Conservation (phyloP, 2,329 filamentous ascomycete species). For the Fusarium hostae region DNA sequence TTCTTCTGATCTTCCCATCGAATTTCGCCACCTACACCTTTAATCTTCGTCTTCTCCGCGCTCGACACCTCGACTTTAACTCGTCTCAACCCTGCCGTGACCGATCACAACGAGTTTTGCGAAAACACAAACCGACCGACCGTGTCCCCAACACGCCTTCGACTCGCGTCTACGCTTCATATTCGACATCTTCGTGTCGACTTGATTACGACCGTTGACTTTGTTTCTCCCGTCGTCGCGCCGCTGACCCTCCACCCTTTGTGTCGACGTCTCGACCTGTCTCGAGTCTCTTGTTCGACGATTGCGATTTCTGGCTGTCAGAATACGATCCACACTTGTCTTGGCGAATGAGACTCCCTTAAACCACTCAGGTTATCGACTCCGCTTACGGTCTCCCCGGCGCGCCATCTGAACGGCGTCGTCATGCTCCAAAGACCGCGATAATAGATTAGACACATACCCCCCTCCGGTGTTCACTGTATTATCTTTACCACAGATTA, state of each 20-base stretch:
- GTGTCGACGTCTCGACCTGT: slow-evolving; percentile 21
- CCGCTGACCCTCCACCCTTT: slow-evolving; percentile 37
- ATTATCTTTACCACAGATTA: slow-evolving; percentile 63
- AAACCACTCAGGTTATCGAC: slow-evolving; percentile 36
- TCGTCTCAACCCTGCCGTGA: slow-evolving; percentile 44
- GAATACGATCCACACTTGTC: neutral
- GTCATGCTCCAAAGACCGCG: slow-evolving; percentile 68
- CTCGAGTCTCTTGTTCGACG: slow-evolving; percentile 31
- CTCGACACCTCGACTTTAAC: slow-evolving; percentile 41
- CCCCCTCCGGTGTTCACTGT: slow-evolving; percentile 48
- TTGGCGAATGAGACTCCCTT: slow-evolving; percentile 41
- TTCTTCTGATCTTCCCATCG: slow-evolving; percentile 14
- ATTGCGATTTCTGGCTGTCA: slow-evolving; percentile 28
- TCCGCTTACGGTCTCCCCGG: slow-evolving; percentile 40
- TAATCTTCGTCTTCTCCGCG: slow-evolving; percentile 37
- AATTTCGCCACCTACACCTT: slow-evolving; percentile 18
- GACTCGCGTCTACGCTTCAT: slow-evolving; percentile 33
- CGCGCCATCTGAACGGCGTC: slow-evolving; percentile 61
- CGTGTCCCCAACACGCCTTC: slow-evolving; percentile 38
- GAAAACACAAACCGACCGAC: slow-evolving; percentile 45
- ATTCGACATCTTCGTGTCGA: slow-evolving; percentile 23
- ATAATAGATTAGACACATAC: slow-evolving; percentile 60
- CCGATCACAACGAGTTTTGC: slow-evolving; percentile 48
- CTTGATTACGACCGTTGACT: slow-evolving; percentile 8
- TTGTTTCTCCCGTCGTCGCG: slow-evolving; percentile 26